Percentiles rank a stretch among this genome's conserved stretches.
Evolutionary conservation across 768 basidiomycete species (phyloP).

Genomic region (Mycena olivaceomarginata): DNA sequence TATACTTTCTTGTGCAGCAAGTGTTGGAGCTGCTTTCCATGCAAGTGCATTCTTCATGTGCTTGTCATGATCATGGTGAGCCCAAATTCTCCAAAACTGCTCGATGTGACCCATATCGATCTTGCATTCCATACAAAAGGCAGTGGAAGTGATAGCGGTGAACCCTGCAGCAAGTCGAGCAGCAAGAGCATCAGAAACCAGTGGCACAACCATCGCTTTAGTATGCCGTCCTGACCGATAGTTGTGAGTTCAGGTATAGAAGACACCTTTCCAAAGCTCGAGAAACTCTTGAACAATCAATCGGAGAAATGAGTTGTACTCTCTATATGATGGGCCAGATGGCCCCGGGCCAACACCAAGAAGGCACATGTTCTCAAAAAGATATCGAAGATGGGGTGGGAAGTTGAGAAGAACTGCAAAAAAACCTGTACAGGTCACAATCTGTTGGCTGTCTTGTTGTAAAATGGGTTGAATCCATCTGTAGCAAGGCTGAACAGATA

Average conservation of each 20-base stretch:
- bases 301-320: slow-evolving; percentile 58
- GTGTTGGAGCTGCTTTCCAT: slow-evolving; percentile 48
- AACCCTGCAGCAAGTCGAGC: slow-evolving; percentile 52
- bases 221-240: slow-evolving; percentile 40
- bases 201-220: slow-evolving; percentile 47
- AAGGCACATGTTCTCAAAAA: slow-evolving; percentile 60
- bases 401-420: slow-evolving; percentile 43
- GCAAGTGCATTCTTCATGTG: slow-evolving; percentile 36
- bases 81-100: slow-evolving; percentile 45
- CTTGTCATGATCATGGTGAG: slow-evolving; percentile 30
- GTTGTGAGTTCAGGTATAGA: slow-evolving; percentile 47
- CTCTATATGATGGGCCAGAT: slow-evolving; percentile 51
- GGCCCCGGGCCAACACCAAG: slow-evolving; percentile 61
- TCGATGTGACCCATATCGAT: slow-evolving; percentile 50
- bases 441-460: slow-evolving; percentile 50
- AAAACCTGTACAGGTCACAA: slow-evolving; percentile 47
- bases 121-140: slow-evolving; percentile 55
- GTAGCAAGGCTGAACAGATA: slow-evolving; percentile 49
- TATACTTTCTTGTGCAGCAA: slow-evolving; percentile 39
- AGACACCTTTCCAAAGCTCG: slow-evolving; percentile 52
- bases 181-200: slow-evolving; percentile 55
- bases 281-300: slow-evolving; percentile 50
- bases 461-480: slow-evolving; percentile 54
- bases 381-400: slow-evolving; percentile 43
- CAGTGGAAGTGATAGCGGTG: slow-evolving; percentile 37